Conservation (phyloP, 2,329 filamentous ascomycete species). For the Fusarium coicis region DNA sequence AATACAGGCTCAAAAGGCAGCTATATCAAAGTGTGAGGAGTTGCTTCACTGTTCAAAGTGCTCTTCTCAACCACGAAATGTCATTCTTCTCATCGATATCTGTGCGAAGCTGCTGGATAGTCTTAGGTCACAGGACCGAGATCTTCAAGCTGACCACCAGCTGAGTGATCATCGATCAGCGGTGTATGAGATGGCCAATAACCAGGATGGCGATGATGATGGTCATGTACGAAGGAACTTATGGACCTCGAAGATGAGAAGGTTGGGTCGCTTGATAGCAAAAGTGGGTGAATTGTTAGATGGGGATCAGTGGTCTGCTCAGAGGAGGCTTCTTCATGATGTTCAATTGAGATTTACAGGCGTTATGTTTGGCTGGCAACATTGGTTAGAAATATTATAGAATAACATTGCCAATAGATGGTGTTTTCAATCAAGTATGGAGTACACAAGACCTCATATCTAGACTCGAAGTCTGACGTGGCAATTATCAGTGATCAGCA, state of each 20-base stretch:
- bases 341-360: neutral
- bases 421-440: neutral
- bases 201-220: neutral
- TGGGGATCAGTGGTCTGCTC: neutral
- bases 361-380: neutral
- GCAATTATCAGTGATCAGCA: accelerated
- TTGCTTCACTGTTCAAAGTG: neutral
- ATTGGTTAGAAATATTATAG: neutral
- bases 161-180: neutral
- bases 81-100: neutral
- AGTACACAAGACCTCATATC: no score
- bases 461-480: neutral
- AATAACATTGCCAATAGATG: neutral
- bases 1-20: neutral
- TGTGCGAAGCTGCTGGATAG: neutral
- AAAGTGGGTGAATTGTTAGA: neutral
- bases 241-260: neutral
- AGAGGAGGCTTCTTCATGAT: neutral
- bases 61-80: neutral
- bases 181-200: neutral
- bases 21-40: neutral
- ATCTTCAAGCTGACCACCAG: accelerated
- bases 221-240: neutral
- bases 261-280: neutral
- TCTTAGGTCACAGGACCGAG: neutral